phyloP scores from a whole-genome alignment of 2,329 filamentous ascomycete genomes.

The Sporothrix mexicana region DNA sequence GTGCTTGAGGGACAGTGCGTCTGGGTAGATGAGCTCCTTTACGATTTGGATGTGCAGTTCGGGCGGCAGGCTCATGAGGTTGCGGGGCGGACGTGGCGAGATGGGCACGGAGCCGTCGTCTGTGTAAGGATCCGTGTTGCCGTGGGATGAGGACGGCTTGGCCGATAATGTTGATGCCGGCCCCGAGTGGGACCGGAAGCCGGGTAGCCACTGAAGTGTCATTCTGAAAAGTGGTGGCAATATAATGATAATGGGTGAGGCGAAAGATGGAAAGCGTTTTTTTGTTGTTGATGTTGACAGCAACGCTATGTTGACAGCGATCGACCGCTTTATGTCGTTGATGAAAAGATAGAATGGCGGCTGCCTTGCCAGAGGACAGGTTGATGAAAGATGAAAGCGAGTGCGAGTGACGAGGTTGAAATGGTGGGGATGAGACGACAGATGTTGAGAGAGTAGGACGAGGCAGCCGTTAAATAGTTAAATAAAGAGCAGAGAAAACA shows the following conservation, averaged over 20 bases:
- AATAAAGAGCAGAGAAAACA: constrained; percentile 2
- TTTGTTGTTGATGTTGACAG: background rate
- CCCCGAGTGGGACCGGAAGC: background rate
- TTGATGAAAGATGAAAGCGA: background rate
- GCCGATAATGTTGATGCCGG: background rate
- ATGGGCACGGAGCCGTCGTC: background rate
- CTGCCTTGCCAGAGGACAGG: constrained; percentile 28
- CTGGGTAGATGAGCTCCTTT: constrained; percentile 68
- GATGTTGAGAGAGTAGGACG: background rate
- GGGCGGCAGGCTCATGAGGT: constrained; percentile 62
- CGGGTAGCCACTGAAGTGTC: constrained; percentile 23
- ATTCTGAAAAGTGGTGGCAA: background rate
- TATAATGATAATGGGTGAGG: background rate
- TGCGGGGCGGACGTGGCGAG: background rate
- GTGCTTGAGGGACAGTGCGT: constrained; percentile 73
- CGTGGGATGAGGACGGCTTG: background rate
- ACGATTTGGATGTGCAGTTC: constrained; percentile 71
- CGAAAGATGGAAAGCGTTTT: background rate
- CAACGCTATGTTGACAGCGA: too few species aligned
- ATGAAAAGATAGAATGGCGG: background rate
- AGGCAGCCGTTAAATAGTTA: constrained; percentile 24
- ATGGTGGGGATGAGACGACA: background rate
- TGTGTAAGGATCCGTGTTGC: background rate
- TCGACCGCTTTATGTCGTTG: constrained; percentile 5
- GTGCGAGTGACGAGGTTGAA: background rate